A percentile compares a stretch with the other conserved stretches of the same genome.
These are phyloP conservation scores for Flaveria trinervia DNA, from an alignment of 129 eudicot species.

Conservation along the genomic window DNA sequence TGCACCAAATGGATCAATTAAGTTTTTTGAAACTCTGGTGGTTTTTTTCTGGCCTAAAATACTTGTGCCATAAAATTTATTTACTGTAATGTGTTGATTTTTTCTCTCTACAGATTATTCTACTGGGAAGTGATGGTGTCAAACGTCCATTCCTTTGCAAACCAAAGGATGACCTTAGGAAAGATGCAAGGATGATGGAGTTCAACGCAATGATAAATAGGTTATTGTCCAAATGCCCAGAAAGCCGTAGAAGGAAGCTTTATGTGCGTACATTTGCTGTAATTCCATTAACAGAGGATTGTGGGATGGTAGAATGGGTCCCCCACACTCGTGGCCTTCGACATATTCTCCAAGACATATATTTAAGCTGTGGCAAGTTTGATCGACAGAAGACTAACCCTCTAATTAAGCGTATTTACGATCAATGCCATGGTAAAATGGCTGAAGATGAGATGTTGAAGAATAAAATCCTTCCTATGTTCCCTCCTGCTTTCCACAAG, in stretches of 20 bases:
- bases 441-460: conserved; percentile 94
- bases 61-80: not conserved
- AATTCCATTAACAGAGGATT: conserved; percentile 91
- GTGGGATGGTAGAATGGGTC: conserved; percentile 99
- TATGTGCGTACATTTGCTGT: conserved; percentile 95
- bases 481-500: conserved; percentile 95
- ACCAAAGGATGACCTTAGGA: conserved; percentile 96
- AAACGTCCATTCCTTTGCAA: conserved; percentile 93
- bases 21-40: not conserved
- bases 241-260: conserved; percentile 95
- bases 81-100: conserved; percentile 12
- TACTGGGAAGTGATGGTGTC: conserved; percentile 88
- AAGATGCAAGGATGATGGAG: conserved; percentile 99
- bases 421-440: conserved; percentile 81
- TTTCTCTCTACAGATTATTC: conserved; percentile 58
- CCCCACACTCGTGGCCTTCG: conserved; percentile 99
- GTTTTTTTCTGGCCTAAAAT: conserved; percentile 4
- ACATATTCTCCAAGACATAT: conserved; percentile 96
- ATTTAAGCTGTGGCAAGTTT: conserved; percentile 90
- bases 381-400: conserved; percentile 91
- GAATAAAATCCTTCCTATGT: conserved; percentile 91
- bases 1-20: not conserved
- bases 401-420: conserved; percentile 90
- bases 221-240: conserved; percentile 74
- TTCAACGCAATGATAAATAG: conserved; percentile 98